phyloP scores from a whole-genome alignment of 208 protist genomes.

The Leishmania aethiopica region DNA sequence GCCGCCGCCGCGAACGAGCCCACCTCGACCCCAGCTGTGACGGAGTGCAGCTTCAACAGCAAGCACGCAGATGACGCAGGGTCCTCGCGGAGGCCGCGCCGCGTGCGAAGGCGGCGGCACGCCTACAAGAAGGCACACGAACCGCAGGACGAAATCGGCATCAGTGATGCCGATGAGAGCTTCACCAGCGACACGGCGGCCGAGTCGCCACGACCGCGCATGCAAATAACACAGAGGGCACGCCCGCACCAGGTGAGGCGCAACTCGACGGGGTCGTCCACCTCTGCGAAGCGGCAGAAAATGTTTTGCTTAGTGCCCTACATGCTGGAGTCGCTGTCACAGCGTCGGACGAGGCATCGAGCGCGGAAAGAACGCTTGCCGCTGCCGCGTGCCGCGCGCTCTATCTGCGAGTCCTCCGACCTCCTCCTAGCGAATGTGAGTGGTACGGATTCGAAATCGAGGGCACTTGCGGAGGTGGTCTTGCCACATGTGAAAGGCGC shows the following conservation, averaged over 20 bases:
- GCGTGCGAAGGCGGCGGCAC: not conserved
- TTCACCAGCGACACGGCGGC: not conserved
- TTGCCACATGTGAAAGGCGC: conserved; percentile 10
- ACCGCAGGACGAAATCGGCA: not conserved
- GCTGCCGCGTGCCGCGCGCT: conserved; percentile 1
- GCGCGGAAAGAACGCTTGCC: not conserved
- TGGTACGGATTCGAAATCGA: not conserved
- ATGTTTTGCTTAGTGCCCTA: not conserved
- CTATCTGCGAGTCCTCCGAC: not conserved
- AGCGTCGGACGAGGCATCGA: not conserved
- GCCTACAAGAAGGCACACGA: not conserved
- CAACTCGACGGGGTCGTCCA: not conserved
- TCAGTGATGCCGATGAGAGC: not conserved
- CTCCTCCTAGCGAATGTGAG: not conserved
- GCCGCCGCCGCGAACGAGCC: not conserved
- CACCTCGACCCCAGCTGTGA: not conserved
- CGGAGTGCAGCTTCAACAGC: not conserved
- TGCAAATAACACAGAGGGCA: conserved; percentile 7
- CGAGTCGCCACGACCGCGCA: not conserved
- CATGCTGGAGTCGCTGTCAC: not conserved
- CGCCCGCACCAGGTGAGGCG: conserved; percentile 9
- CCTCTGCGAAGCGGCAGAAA: not conserved
- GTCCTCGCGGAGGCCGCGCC: conserved; percentile 8
- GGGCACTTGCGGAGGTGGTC: not conserved
- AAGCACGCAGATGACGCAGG: not conserved